Base-by-base conservation (phyloP, 768 basidiomycete genomes). In the Flagelloscypha sp. region DNA sequence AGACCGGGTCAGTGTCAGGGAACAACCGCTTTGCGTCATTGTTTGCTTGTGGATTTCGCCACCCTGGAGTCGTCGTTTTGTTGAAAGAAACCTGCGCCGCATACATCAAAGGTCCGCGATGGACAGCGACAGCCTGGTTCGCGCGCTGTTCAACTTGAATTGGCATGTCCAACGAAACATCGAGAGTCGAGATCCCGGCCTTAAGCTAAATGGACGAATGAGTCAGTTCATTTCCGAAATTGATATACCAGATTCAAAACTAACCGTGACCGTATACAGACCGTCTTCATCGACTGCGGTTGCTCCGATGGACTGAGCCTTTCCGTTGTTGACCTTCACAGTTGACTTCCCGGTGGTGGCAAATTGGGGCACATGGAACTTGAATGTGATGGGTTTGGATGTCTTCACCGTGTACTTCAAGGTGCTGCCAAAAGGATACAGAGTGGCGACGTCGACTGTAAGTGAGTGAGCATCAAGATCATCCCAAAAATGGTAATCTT, bases 401-500 rank as follows among this genome's bases (percentile, higher is more conserved):
- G 62, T 55, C 0, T 54, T 53, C 24, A 65, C 51, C 7, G 55
- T 54, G 38, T 66, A 65, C 5, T 49, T 53, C 41, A 66, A 47
- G 4, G 54, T 48, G n/a, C 55, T 48, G 2, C 59, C 58, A 36
- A 66, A 66, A 0, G 63, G 63, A 42, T 66, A 66, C 10, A 65
- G 47, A 0, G 62, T 58, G 30, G 62, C 56, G 12, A 59, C 62
- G 3, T 44, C 39, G 20, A 65, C 61, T 63, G 27, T 7, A 24
- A 13, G 6, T 25, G 18, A 6, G 17, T 13, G 24, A 20, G 19
- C 15, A 22, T 6, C 6, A 24, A 16, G 13, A 21, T 8, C 32
- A 38, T 31, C 23, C 12, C 19, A 36, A 23, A 21, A 19, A 24
- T 15, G n/a, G n/a, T n/a, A n/a, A n/a, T n/a, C n/a, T n/a, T n/a